These are phyloP conservation scores for Pichia sp. DNA, from an alignment of 1,139 yeast species.

Conservation along the genomic window DNA sequence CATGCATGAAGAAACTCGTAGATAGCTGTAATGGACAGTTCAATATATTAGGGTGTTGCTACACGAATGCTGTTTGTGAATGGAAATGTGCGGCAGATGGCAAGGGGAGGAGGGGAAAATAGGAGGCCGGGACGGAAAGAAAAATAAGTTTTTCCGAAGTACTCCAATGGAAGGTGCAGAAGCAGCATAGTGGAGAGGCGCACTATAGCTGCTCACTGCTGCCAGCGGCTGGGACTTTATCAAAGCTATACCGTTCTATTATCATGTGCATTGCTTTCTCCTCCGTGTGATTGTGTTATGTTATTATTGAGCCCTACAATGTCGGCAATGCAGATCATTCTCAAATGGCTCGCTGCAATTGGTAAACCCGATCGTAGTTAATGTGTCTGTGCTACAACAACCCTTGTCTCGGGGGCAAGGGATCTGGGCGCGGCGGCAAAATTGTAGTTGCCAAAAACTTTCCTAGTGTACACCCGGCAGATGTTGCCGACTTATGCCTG, in stretches of 20 bases:
- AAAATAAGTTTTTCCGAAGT: too few species aligned
- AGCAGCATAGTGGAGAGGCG: too few species aligned
- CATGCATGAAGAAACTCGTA: neutral
- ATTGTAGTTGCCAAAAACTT: too few species aligned
- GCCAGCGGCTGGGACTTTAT: neutral
- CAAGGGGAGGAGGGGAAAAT: too few species aligned
- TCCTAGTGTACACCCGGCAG: too few species aligned
- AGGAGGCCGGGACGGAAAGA: too few species aligned
- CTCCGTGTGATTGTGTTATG: neutral
- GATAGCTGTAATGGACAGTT: neutral
- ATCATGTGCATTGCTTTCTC: neutral
- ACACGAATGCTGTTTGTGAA: neutral
- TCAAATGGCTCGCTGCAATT: neutral
- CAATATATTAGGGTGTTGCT: neutral
- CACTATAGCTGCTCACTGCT: too few species aligned
- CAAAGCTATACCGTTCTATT: too few species aligned
- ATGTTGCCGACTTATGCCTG: too few species aligned
- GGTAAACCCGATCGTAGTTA: neutral
- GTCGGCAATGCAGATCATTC: neutral
- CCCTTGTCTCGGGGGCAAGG: neutral
- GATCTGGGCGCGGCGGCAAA: neutral
- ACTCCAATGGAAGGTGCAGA: too few species aligned
- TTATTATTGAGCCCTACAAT: neutral
- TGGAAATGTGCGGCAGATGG: too few species aligned
- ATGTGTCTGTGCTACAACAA: neutral